Conservation (phyloP, 306 rosid species). For the Prunus kanzakura region DNA sequence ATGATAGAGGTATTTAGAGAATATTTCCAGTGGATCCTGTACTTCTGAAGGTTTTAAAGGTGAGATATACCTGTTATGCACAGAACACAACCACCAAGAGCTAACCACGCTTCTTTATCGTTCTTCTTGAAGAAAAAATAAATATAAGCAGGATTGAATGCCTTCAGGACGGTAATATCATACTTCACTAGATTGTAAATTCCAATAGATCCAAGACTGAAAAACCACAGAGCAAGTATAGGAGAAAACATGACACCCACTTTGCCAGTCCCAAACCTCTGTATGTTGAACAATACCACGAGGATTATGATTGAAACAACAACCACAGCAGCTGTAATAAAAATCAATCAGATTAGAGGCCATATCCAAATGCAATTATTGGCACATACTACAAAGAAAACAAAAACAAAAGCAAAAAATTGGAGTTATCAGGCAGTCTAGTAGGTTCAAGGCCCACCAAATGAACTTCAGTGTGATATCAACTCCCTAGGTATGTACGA, state of each 20-base stretch:
- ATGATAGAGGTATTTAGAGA: conserved; percentile 6
- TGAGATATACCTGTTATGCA: conserved; percentile 81
- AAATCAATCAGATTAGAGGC: conserved; percentile 19
- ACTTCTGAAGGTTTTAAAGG: conserved; percentile 8
- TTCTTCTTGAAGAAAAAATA: conserved; percentile 83
- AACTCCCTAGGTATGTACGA: neutral
- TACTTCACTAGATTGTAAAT: conserved; percentile 61
- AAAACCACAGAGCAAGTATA: conserved; percentile 83
- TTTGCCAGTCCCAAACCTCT: conserved; percentile 80
- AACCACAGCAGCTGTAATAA: conserved; percentile 68
- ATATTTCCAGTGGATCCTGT: conserved; percentile 1
- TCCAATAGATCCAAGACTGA: conserved; percentile 82
- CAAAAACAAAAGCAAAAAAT: neutral
- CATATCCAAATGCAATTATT: conserved; percentile 10
- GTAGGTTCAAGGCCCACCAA: neutral
- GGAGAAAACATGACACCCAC: conserved; percentile 95
- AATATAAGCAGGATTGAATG: conserved; percentile 87
- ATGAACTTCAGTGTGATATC: neutral
- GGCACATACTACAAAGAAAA: neutral
- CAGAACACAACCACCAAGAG: conserved; percentile 97
- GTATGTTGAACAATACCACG: conserved; percentile 74
- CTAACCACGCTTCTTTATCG: conserved; percentile 70
- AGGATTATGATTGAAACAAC: conserved; percentile 62
- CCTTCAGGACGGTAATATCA: conserved; percentile 70
- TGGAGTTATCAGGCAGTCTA: neutral